Base-by-base conservation (phyloP, 2,329 filamentous ascomycete species). In the Coniochaeta sp. region DNA sequence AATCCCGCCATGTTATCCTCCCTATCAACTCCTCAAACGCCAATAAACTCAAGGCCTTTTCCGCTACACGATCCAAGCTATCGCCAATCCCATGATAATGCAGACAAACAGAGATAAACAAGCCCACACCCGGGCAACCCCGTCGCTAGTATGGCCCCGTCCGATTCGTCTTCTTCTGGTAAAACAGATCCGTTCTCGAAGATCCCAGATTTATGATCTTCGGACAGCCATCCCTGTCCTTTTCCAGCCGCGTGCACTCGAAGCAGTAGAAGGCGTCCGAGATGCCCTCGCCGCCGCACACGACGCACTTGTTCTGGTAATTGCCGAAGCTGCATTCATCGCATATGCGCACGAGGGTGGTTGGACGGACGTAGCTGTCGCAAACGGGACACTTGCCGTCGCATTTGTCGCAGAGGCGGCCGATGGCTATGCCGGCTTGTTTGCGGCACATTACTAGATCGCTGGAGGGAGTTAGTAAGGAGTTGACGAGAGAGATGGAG, bases 391-490 rank as follows among this genome's bases (percentile, higher is more conserved):
- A 99, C 81, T 99, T 99, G 76, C 95, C 95, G 79, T 99, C 95
- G 82, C 95, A 99, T 80, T 99, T 99, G 81, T 99, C 95, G 84
- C 95, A 99, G 73, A 99, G 90, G 61, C 95, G 93, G 73, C 95
- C 95, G 84, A 99, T 96, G 70, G 93, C 90, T 74, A 98, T 97
- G 78, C 95, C 95, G 63, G 93, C 83, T 76, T 96, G 93, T 81
- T 99, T 99, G 80, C 93, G 93, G 85, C 95, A 99, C 93, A 98
- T 98, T 70, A 99, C 95, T 67, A 99, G 88, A 81, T 99, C 95
- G 76, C 89, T 91, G 57, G 54, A 16, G 33, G 40, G 44, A 24
- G 69, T 74, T 68, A 73, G 74, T 61, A 52, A 54, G 9, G 33
- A 50, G n/a, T 43, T 24, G 19, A 59, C 52, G 62, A 66, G 58